A percentile compares a stretch with the other conserved stretches of the same genome.
phyloP scores from a whole-genome alignment of 305 asterid species.

The Withania somnifera region DNA sequence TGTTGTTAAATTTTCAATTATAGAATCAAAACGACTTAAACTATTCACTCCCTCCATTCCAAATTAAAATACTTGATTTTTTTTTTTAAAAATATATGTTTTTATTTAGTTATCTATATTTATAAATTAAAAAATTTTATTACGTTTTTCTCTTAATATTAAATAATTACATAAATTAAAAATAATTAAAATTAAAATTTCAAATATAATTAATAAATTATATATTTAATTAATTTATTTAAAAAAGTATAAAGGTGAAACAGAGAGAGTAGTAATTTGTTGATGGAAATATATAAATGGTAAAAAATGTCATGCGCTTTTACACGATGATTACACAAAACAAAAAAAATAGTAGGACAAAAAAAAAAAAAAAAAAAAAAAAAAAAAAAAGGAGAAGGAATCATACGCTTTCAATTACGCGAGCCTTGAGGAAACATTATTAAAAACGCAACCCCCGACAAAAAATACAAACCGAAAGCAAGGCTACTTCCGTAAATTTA shows the following conservation, averaged over 20 bases:
- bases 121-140: too few species aligned
- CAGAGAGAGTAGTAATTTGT: too few species aligned
- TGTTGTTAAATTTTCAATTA: neutral
- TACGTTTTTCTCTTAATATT: too few species aligned
- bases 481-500: conserved; percentile 24
- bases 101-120: too few species aligned
- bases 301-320: neutral
- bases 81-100: too few species aligned
- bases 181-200: too few species aligned
- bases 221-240: too few species aligned
- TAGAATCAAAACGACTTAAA: neutral
- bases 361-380: neutral
- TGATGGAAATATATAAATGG: neutral
- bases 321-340: neutral
- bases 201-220: too few species aligned
- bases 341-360: neutral
- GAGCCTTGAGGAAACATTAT: neutral
- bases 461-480: conserved; percentile 40
- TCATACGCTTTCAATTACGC: neutral
- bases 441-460: neutral
- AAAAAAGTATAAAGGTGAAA: too few species aligned
- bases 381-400: neutral
- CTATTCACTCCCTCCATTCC: too few species aligned
- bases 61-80: too few species aligned
- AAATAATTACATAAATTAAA: too few species aligned